Evolutionary conservation across 164 flowering plant genomes (phyloP).

Genomic region (Annona squamosa): DNA sequence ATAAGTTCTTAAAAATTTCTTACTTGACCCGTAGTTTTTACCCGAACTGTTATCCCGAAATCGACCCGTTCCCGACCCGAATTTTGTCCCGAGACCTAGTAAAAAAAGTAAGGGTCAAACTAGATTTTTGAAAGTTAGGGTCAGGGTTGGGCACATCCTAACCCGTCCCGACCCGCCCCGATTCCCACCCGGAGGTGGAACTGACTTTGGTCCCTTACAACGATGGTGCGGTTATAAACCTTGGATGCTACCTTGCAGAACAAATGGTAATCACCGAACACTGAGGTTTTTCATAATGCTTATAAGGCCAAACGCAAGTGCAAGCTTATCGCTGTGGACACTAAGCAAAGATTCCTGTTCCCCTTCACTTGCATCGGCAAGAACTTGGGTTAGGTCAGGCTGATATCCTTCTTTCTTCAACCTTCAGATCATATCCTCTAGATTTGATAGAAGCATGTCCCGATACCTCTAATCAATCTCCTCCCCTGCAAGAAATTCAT

Average conservation of each 20-base stretch:
- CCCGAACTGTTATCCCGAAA: too few relatives aligned
- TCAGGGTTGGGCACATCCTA: too few relatives aligned
- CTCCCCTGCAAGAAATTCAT: conserved; percentile 19
- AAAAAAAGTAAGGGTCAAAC: too few relatives aligned
- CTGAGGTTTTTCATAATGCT: conserved; percentile 24
- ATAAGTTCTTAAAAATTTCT: too few relatives aligned
- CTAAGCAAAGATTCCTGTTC: conserved; percentile 15
- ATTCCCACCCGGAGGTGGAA: too few relatives aligned
- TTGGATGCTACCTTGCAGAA: conserved; percentile 18
- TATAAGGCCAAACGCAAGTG: conserved; percentile 24
- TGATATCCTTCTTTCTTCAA: conserved; percentile 22
- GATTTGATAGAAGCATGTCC: conserved; percentile 10
- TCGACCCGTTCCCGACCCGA: too few relatives aligned
- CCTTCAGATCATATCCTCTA: conserved; percentile 15
- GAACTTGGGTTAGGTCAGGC: conserved; percentile 21
- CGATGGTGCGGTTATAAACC: conserved; percentile 12
- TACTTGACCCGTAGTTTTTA: too few relatives aligned
- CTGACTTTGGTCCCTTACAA: conserved; percentile 23
- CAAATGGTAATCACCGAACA: conserved; percentile 21
- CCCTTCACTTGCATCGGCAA: conserved; percentile 23
- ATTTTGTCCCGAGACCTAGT: too few relatives aligned
- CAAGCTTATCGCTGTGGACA: conserved; percentile 25
- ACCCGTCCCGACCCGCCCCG: too few relatives aligned
- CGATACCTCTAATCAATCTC: conserved; percentile 6
- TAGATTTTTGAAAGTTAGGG: too few relatives aligned